Conservation (phyloP, 345 rosid genomes). For the Kandelia obovata region DNA sequence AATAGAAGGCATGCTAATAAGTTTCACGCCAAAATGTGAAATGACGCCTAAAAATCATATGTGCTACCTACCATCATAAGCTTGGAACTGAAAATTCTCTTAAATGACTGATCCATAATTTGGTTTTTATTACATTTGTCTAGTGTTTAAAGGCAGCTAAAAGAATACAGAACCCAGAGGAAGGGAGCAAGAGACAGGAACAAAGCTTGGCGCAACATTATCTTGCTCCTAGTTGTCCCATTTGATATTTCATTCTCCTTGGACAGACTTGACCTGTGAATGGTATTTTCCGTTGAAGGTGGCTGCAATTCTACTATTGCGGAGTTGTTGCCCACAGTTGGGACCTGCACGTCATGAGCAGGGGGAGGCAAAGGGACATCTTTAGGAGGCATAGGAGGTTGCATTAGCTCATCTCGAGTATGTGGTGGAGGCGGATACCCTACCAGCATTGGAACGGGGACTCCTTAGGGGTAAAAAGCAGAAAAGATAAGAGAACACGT, state of each 20-base stretch:
- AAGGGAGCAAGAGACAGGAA: constrained; percentile 15
- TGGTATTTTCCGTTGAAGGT: constrained; percentile 2
- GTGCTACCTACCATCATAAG: no score
- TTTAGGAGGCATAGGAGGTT: constrained; percentile 11
- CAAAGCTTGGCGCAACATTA: neutral
- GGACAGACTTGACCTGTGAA: neutral
- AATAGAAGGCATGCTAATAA: no score
- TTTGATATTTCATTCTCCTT: constrained; percentile 7
- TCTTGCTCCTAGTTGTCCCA: constrained; percentile 10
- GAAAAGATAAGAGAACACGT: neutral
- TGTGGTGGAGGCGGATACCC: constrained; percentile 13
- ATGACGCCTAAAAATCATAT: no score
- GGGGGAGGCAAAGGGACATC: constrained; percentile 10
- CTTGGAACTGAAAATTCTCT: no score
- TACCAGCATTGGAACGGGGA: constrained; percentile 22
- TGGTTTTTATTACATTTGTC: no score
- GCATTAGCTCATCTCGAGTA: constrained; percentile 4
- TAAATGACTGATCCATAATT: no score
- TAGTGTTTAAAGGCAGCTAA: no score
- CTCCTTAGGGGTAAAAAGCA: neutral
- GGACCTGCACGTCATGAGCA: constrained; percentile 8
- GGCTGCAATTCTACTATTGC: constrained; percentile 6
- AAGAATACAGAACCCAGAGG: neutral
- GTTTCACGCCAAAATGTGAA: no score
- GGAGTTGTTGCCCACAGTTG: neutral